Evolutionary conservation across 78 protist species (phyloP).

Genomic region (Cavenderia fasciculata): DNA sequence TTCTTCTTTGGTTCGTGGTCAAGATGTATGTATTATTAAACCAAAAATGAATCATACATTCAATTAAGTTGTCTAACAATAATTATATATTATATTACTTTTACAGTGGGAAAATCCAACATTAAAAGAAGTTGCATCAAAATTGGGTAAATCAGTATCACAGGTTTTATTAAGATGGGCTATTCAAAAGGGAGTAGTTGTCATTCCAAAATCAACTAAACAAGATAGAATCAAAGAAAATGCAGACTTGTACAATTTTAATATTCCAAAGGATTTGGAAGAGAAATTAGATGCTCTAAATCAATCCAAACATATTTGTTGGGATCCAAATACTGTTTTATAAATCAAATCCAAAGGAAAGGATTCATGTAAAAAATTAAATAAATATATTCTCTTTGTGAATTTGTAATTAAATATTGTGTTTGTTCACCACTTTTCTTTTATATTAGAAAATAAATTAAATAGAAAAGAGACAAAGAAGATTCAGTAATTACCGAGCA

Average conservation of each 20-base stretch:
- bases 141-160: conserved; percentile 14
- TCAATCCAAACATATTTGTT: background rate
- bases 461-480: too few relatives aligned
- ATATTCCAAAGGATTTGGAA: background rate
- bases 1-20: conserved; percentile 30
- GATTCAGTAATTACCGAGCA: too few relatives aligned
- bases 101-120: conserved; percentile 9
- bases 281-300: background rate
- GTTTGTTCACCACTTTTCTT: too few relatives aligned
- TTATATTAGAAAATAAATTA: too few relatives aligned
- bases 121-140: conserved; percentile 28
- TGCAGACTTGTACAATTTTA: conserved; percentile 17
- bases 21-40: conserved; percentile 12
- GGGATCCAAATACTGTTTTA: conserved; percentile 36
- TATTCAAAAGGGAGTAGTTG: conserved; percentile 43
- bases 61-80: background rate
- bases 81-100: background rate
- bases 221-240: conserved; percentile 65
- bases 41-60: too few relatives aligned
- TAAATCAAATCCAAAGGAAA: too few relatives aligned
- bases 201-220: conserved; percentile 62
- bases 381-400: too few relatives aligned
- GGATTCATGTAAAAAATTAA: too few relatives aligned
- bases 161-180: conserved; percentile 77
- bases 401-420: too few relatives aligned